phyloP scores from a whole-genome alignment of 306 rosid species.

The Boehmeria nivea region DNA sequence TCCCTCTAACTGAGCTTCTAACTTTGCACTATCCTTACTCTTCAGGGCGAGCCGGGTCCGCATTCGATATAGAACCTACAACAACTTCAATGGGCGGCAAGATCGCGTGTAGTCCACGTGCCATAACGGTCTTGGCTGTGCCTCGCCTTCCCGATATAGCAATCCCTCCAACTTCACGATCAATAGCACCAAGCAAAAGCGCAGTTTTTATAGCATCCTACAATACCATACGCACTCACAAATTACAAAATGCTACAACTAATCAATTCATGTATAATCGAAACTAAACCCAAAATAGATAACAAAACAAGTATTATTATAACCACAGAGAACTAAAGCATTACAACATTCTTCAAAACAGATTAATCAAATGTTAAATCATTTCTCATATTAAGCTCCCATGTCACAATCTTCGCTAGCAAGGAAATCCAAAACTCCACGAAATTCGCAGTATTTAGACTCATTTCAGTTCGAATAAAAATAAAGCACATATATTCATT shows the following conservation, averaged over 20 bases:
- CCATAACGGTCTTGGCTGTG: conserved; percentile 94
- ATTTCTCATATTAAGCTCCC: background rate
- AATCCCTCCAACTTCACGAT: conserved; percentile 84
- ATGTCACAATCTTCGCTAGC: too few species aligned
- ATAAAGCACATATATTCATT: too few species aligned
- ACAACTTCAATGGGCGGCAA: conserved; percentile 93
- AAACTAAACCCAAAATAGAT: too few species aligned
- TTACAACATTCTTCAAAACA: too few species aligned
- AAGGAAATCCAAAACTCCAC: background rate
- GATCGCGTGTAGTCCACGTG: conserved; percentile 84
- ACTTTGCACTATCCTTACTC: conserved; percentile 60
- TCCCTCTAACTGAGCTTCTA: conserved; percentile 5
- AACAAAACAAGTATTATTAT: background rate
- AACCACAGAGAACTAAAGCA: background rate
- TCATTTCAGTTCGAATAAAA: too few species aligned
- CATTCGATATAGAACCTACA: conserved; percentile 79
- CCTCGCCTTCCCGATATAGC: conserved; percentile 91
- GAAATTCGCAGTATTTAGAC: too few species aligned
- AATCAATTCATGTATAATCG: too few species aligned
- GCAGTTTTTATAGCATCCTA: conserved; percentile 97
- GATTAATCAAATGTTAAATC: too few species aligned
- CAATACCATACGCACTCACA: conserved; percentile 11
- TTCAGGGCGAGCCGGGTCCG: conserved; percentile 79
- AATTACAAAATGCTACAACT: too few species aligned
- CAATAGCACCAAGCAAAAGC: conserved; percentile 85